Evolutionary conservation across 768 basidiomycete genomes (phyloP).

Genomic region (Cubamyces lactineus): DNA sequence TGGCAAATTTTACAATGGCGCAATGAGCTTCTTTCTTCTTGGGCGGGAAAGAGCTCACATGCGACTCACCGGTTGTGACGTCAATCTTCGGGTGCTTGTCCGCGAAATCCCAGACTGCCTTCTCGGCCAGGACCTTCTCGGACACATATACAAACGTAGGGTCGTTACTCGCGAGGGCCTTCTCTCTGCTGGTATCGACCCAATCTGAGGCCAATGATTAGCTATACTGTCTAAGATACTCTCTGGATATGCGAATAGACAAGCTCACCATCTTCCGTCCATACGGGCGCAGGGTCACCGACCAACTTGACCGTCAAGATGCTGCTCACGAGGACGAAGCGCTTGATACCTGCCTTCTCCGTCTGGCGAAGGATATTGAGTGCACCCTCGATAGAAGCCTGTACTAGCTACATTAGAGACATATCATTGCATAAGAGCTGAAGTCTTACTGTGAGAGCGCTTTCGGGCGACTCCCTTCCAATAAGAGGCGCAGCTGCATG

Average conservation of each 20-base stretch:
- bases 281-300: neutral
- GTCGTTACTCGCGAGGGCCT: constrained; percentile 24
- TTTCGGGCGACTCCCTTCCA: constrained; percentile 4
- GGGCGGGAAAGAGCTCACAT: no score
- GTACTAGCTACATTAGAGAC: neutral
- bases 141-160: constrained; percentile 12
- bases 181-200: constrained; percentile 29
- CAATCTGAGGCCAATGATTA: constrained; percentile 20
- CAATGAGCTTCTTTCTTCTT: neutral
- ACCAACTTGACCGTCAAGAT: neutral
- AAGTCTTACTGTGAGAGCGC: constrained; percentile 10
- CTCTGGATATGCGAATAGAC: neutral
- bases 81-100: constrained; percentile 32
- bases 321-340: constrained; percentile 47
- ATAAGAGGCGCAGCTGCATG: constrained; percentile 21
- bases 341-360: constrained; percentile 43
- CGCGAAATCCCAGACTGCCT: constrained; percentile 30
- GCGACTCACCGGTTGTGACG: constrained; percentile 26
- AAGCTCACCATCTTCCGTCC: constrained; percentile 15
- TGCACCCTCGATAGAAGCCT: constrained; percentile 29
- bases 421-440: neutral
- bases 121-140: constrained; percentile 39
- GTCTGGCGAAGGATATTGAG: constrained; percentile 46
- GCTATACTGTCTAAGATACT: neutral
- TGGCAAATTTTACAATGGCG: constrained; percentile 33